Percentiles rank a stretch among this genome's conserved stretches.
Conservation (phyloP, 2,329 filamentous ascomycete species). For the Diaporthe vaccinii region DNA sequence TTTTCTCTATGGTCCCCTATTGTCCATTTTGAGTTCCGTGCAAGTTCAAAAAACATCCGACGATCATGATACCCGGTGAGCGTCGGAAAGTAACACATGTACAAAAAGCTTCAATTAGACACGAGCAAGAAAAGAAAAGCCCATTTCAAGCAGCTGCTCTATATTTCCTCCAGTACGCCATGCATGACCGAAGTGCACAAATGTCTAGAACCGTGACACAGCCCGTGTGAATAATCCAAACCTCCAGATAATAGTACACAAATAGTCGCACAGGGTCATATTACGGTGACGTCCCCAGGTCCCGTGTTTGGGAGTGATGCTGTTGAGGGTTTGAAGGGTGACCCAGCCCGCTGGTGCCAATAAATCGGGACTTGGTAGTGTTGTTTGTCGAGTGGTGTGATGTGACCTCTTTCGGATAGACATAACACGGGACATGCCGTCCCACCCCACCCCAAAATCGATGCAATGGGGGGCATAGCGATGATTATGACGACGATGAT, state of each 20-base stretch:
- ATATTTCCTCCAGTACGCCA: background rate
- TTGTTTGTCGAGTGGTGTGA: background rate
- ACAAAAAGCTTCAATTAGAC: background rate
- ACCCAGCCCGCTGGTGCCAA: constrained; percentile 36
- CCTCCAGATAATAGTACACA: background rate
- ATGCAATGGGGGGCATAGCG: background rate
- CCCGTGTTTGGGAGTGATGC: background rate
- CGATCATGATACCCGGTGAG: background rate
- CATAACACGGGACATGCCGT: background rate
- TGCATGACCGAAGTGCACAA: background rate
- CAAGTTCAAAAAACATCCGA: background rate
- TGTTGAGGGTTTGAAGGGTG: background rate
- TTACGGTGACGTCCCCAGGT: background rate
- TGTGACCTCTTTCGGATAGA: background rate
- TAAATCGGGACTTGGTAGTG: background rate
- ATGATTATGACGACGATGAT: constrained; percentile 8
- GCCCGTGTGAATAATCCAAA: background rate
- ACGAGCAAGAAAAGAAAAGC: background rate
- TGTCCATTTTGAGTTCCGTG: constrained; percentile 5
- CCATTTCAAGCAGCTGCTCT: background rate
- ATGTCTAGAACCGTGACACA: constrained; percentile 4
- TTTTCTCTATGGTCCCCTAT: constrained; percentile 12
- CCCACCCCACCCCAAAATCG: background rate
- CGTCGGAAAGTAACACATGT: background rate
- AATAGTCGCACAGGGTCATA: constrained; percentile 16